A percentile compares a stretch with the other conserved stretches of the same genome.
Conservation (phyloP, 768 basidiomycete species). For the Rhodotorula graminis region DNA sequence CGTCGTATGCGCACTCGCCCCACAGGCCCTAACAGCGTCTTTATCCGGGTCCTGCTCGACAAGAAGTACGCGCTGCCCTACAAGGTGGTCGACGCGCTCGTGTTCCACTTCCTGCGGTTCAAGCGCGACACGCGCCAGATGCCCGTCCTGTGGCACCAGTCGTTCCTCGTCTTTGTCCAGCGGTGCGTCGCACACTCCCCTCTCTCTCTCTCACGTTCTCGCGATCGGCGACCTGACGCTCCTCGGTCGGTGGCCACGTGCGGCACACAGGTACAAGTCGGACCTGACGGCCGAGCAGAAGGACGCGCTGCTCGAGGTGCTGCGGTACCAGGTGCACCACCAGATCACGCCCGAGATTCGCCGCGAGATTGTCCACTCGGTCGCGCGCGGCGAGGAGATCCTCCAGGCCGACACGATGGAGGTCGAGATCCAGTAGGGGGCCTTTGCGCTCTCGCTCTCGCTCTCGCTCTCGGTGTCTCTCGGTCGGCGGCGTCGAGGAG, state of each 20-base stretch:
- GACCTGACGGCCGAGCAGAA: constrained; percentile 97
- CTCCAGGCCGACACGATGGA: constrained; percentile 61
- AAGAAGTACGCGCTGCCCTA: constrained; percentile 98
- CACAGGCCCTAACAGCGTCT: constrained; percentile 82
- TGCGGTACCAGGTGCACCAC: constrained; percentile 75
- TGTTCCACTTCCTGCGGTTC: constrained; percentile 95
- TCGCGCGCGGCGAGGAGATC: constrained; percentile 75
- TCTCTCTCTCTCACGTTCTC: not conserved
- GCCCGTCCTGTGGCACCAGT: constrained; percentile 99
- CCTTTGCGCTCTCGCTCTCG: too few relatives aligned
- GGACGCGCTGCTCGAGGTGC: constrained; percentile 89
- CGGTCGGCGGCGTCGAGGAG: too few relatives aligned
- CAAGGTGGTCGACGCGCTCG: constrained; percentile 93
- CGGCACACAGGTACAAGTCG: constrained; percentile 68
- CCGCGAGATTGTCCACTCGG: constrained; percentile 79
- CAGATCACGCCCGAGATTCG: constrained; percentile 86
- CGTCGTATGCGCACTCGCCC: not conserved
- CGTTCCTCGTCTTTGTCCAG: constrained; percentile 86
- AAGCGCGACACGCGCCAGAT: constrained; percentile 75
- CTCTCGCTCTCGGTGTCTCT: too few relatives aligned
- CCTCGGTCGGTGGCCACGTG: too few relatives aligned
- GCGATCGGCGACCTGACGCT: not conserved
- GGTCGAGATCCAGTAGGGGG: constrained; percentile 38
- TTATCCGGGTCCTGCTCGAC: constrained; percentile 92
- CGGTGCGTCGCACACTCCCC: constrained; percentile 54